Evolutionary conservation across 768 basidiomycete genomes (phyloP), one percentile per base, ranked within the genome.

Genomic region (Trametopsis cervina): DNA sequence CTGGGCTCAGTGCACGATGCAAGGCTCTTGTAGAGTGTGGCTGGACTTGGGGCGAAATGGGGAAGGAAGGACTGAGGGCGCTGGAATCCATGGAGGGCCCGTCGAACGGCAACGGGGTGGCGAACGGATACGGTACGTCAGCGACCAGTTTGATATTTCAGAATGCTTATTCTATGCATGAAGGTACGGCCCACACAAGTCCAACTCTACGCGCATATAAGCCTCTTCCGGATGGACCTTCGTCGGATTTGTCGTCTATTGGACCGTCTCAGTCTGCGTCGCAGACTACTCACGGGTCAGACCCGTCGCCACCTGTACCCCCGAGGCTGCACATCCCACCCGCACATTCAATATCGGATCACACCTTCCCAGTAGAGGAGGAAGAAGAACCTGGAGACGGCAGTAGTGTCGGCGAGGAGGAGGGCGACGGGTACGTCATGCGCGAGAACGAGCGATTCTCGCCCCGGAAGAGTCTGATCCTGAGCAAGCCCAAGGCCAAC

Each of bases 181-280:
- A n/a, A n/a, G n/a, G n/a, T n/a, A n/a, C 35, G 46, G 50, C 39
- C n/a, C 38, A 46, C 29, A 23, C 50, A 3, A 23, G 9, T n/a
- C 2, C 27, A 35, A 26, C 38, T 45, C 44, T 37, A 44, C 39
- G 41, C 50, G 35, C 29, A 33, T 33, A 43, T 38, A 41, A 38
- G 18, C 47, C 44, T 13, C 37, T 33, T 18, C 45, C 42, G 2
- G 52, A 54, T 25, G 48, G 55, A 37, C 50, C 51, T 10, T 65
- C 68, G 3, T 79, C 80, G 46, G 78, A 81, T 60, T 60, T 75
- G 12, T 80, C 78, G n/a, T 85, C 83, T 1, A 66, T 86, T 52
- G 76, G 79, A 0, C 85, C 84, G n/a, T 87, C 85, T 4, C 85
- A 86, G 53, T 85, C 83, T 2, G 82, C 82, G 2, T 87, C 85